phyloP scores from a whole-genome alignment of 2,329 filamentous ascomycete genomes.

The Cercospora sesami region DNA sequence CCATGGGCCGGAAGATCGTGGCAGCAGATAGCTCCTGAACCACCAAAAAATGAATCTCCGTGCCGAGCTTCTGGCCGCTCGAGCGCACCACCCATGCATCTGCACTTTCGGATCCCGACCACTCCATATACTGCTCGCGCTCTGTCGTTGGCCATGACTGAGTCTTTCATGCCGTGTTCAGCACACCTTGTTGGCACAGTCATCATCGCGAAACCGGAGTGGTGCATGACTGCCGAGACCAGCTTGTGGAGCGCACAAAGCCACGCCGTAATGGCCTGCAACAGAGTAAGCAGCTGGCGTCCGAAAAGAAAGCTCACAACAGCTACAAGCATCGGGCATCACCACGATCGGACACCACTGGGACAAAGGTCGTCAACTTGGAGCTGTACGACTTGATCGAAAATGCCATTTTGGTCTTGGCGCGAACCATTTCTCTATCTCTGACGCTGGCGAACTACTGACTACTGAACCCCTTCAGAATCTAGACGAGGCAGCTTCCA shows the following conservation, averaged over 20 bases:
- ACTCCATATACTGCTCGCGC: background rate
- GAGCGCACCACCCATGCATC: background rate
- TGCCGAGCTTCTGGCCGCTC: background rate
- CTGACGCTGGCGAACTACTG: background rate
- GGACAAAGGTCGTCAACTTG: background rate
- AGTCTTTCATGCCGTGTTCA: background rate
- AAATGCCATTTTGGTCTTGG: background rate
- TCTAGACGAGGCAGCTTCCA: background rate
- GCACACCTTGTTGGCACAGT: background rate
- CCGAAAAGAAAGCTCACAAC: background rate
- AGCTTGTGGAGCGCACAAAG: background rate
- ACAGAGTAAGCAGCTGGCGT: background rate
- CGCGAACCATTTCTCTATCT: background rate
- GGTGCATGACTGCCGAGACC: background rate
- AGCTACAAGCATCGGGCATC: background rate
- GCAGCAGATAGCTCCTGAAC: background rate
- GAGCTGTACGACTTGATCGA: background rate
- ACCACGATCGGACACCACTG: background rate
- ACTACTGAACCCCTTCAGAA: background rate
- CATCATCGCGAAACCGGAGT: background rate
- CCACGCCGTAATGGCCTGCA: constrained; percentile 1
- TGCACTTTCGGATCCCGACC: background rate
- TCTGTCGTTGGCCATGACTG: background rate
- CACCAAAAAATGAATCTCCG: background rate
- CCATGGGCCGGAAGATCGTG: constrained; percentile 2